Base-by-base conservation (phyloP, 768 basidiomycete genomes). In the Pulveroboletus frians region DNA sequence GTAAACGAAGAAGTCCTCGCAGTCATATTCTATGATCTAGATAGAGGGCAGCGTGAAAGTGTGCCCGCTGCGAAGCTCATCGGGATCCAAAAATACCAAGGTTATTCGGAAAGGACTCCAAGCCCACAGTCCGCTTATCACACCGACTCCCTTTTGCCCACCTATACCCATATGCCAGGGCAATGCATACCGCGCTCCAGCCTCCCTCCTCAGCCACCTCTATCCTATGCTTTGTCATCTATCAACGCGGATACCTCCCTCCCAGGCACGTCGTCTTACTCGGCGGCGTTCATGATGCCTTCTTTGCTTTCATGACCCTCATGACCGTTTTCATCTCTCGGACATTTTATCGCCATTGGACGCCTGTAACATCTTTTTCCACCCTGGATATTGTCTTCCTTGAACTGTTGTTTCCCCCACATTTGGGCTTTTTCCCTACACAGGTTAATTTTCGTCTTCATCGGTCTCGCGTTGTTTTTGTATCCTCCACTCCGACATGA, bases 21-120 rank as follows among this genome's bases (percentile, higher is more conserved):
- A 45, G 77, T 76, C 57, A 69, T 88, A 55, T 73, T 82, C 42
- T 88, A 87, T 64, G 79, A 85, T 56, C 70, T 89, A 56, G 81
- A 85, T 59, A 79, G 83, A 61, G 74, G 71, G 56, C 67, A 72
- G 55, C 69, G 71, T 31, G 72, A 72, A 51, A 62, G 67, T 47
- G 69, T 74, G 67, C 84, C 87, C 14, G 76, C 79, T 41, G 85
- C 78, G 51, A 76, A 83, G 59, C 71, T 89, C 53, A 47, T 80
- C 54, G 76, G 73, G 35, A 78, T 77, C 63, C 73, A 74, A 60
- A 70, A 69, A 63, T 69, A 72, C 56, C 56, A 62, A 23, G 58
- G 58, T 55, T 60, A 57, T 51, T 47, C 58, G 9, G 70, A 66
- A 43, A 63, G 59, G 51, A 59, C 60, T 7, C 66, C 59, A 18